Evolutionary conservation across 2,329 filamentous ascomycete species (phyloP), one percentile per base, ranked within the genome.

Genomic region (Amauroascus niger): DNA sequence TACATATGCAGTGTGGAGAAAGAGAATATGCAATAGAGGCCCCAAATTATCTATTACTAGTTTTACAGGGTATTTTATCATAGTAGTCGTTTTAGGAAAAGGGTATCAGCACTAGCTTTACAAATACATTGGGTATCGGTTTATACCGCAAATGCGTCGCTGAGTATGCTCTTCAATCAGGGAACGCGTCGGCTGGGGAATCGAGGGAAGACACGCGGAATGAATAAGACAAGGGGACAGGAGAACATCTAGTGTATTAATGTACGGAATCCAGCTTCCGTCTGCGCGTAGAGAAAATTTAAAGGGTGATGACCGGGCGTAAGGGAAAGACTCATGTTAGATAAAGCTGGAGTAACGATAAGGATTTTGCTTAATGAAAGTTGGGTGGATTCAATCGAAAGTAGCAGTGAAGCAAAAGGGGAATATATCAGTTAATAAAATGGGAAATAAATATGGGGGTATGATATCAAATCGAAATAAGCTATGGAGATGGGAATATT

Each of bases 81-180:
- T n/a, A 48, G 26, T n/a, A 20, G 13, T 24, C 6, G 18, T 13
- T 48, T 14, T 7, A n/a, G 35, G 32, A 32, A 7, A 13, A 26
- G 22, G 35, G 9, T 37, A 40, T 46, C 46, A 39, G 30, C 50
- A 46, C 50, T 39, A 46, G 46, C 24, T 33, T 52, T 52, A 52
- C 50, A 52, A 46, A 30, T 52, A 52, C 50, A 52, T 37, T 28
- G 50, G 50, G 41, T 52, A 52, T 52, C 50, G 32, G 32, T 46
- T 51, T 51, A 39, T 46, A 52, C 50, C 40, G 32, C 50, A 37
- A 46, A 52, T 52, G 50, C 50, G 41, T 46, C 50, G 39, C 50
- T 52, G 32, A 39, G 44, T 46, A 37, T 46, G 32, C 30, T 28
- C 39, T 46, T 52, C 14, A 30, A 20, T 52, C 41, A 13, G 14